phyloP scores from a whole-genome alignment of 2,329 filamentous ascomycete genomes.

The Stachybotrys echinatus region DNA sequence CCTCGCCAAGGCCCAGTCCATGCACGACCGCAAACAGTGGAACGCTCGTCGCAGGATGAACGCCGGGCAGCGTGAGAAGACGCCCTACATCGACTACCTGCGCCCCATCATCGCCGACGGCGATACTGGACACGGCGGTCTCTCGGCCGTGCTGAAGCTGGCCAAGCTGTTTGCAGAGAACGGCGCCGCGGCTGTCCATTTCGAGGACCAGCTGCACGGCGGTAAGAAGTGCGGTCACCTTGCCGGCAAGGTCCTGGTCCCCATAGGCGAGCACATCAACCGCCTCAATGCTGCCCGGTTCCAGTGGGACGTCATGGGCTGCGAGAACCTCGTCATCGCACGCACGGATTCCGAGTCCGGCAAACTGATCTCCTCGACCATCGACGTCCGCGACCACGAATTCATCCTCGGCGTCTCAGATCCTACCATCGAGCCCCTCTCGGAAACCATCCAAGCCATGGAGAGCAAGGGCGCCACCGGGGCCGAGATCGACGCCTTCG shows the following conservation, averaged over 20 bases:
- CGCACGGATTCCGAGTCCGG: slow-evolving; percentile 95
- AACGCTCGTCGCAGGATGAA: slow-evolving; percentile 76
- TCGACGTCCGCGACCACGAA: slow-evolving; percentile 93
- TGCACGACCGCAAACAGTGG: slow-evolving; percentile 96
- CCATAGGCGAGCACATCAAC: slow-evolving; percentile 93
- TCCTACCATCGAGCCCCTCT: slow-evolving; percentile 67
- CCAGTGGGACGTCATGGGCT: slow-evolving; percentile 98
- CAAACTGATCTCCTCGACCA: slow-evolving; percentile 80
- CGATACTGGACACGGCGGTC: slow-evolving; percentile 89
- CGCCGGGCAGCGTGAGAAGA: slow-evolving; percentile 63
- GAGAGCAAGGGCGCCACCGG: slow-evolving; percentile 73
- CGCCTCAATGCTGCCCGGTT: slow-evolving; percentile 86
- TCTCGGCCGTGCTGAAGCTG: slow-evolving; percentile 90
- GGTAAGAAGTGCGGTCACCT: slow-evolving; percentile 98
- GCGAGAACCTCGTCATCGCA: slow-evolving; percentile 90
- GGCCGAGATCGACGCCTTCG: slow-evolving; percentile 77
- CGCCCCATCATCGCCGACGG: slow-evolving; percentile 94
- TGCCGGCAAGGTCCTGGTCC: slow-evolving; percentile 92
- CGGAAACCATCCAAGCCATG: slow-evolving; percentile 87
- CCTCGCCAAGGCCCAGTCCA: slow-evolving; percentile 90
- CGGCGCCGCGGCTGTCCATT: slow-evolving; percentile 91
- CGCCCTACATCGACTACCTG: slow-evolving; percentile 86
- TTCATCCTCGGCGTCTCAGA: slow-evolving; percentile 88
- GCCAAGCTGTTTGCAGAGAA: slow-evolving; percentile 98
- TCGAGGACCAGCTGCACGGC: slow-evolving; percentile 95